Percentiles rank a stretch among this genome's conserved stretches.
Evolutionary conservation across 257 asterid species (phyloP).

Genomic region (Scutellaria baicalensis): DNA sequence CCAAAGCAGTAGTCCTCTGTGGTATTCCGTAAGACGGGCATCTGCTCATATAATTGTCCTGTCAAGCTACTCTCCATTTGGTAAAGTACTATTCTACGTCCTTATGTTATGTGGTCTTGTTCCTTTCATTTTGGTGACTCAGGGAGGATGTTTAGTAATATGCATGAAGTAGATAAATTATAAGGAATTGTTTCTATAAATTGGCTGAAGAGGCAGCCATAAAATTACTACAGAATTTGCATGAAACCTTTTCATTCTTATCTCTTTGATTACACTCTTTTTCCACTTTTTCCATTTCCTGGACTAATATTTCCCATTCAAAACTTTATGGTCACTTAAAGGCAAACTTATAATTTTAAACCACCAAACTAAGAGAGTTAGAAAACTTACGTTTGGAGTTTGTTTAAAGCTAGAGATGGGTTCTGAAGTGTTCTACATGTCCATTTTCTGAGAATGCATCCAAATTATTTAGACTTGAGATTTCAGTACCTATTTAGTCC

Average conservation of each 20-base stretch:
- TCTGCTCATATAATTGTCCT: conserved; percentile 92
- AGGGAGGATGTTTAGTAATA: background rate
- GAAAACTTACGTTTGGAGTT: background rate
- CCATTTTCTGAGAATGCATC: background rate
- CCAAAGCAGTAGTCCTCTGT: conserved; percentile 76
- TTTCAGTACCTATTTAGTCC: background rate
- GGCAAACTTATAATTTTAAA: background rate
- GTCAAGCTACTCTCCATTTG: conserved; percentile 97
- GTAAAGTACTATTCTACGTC: conserved; percentile 28
- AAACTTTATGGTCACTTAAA: background rate
- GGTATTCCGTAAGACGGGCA: conserved; percentile 96
- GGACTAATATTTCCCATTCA: no score
- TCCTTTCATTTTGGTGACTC: background rate
- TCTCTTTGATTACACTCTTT: background rate
- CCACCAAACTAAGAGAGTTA: background rate
- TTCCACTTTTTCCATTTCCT: no score
- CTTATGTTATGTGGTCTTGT: background rate
- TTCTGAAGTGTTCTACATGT: background rate
- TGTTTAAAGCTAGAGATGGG: no score
- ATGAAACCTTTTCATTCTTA: background rate
- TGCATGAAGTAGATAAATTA: background rate
- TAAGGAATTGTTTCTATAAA: background rate
- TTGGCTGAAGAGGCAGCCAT: background rate
- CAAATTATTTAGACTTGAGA: background rate
- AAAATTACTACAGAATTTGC: background rate